Evolutionary conservation across 768 basidiomycete species (phyloP), one percentile per base, ranked within the genome.

Genomic region (Lactifluus subvellereus): DNA sequence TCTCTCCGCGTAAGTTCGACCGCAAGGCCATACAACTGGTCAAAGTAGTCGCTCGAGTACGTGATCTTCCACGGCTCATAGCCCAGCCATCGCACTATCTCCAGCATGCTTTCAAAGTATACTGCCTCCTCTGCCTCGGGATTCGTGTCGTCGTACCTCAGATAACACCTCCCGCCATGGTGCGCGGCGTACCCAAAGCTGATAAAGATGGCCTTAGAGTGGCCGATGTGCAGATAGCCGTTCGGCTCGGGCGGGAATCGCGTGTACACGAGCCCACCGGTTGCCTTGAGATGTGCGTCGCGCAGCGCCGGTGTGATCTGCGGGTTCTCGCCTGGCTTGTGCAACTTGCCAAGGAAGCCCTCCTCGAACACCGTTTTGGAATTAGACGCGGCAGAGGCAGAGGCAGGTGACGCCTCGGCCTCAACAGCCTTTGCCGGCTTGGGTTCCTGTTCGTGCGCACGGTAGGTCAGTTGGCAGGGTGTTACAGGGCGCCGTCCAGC

Each of bases 211-310:
- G 97, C 96, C 72, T 99, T 99, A 54, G 95, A 98, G 71, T 99
- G 97, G 3, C 96, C 96, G 67, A 93, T 88, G 69, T 94, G 97
- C 45, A 98, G 80, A 76, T 83, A 98, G 13, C 97, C 97, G 72
- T 99, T 99, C 4, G 97, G 97, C 76, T 99, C 97, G 2, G 97
- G 97, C 30, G 97, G 97, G 76, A 99, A 99, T 43, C 97, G 91
- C 11, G 97, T 99, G 77, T 87, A 88, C 4, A 98, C 95, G 54
- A 83, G 78, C 8, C 94, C 91, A 14, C 82, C 83, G 0, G 97
- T 98, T 6, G 79, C 80, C 8, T 83, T 80, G 45, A 98, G 77
- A 72, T 99, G 97, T 59, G 84, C 79, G 65, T 92, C 86, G 51
- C 89, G 88, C 56, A 97, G 83, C 55, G 82, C 79, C 3, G 87